Evolutionary conservation across 1,284 basidiomycete genomes (phyloP).

Genomic region (Cryptococcus sp.): DNA sequence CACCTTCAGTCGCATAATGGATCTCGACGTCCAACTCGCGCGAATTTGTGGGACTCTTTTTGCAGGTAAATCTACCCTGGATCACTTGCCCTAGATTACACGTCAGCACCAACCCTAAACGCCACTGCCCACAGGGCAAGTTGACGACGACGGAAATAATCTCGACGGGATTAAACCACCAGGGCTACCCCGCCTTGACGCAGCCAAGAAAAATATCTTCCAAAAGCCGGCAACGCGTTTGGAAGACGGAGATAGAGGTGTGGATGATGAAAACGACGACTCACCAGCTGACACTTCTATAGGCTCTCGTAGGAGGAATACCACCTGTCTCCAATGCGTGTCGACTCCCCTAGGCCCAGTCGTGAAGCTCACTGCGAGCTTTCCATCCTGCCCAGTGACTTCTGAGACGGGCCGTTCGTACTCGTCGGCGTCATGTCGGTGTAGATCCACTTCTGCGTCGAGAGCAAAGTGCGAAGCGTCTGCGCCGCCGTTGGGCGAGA

Average conservation of each 20-base stretch:
- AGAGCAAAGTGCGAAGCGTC: conserved; percentile 50
- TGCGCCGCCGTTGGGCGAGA: conserved; percentile 57
- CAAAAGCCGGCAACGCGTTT: too few species aligned
- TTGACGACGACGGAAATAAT: too few species aligned
- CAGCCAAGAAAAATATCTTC: too few species aligned
- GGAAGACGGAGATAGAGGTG: too few species aligned
- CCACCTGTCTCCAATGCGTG: conserved; percentile 98
- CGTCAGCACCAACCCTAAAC: conserved; percentile 1
- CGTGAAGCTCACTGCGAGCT: conserved; percentile 68
- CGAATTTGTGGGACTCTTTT: conserved; percentile 73
- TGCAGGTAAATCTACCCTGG: conserved; percentile 71
- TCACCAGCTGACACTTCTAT: conserved; percentile 66
- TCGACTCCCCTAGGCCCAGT: conserved; percentile 75
- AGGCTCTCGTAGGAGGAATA: conserved; percentile 79
- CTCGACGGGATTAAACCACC: too few species aligned
- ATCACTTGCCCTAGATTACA: conserved; percentile 61
- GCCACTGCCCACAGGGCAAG: background rate
- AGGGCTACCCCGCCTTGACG: too few species aligned
- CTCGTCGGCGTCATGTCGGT: conserved; percentile 29
- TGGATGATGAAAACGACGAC: conserved; percentile 25
- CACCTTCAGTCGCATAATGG: conserved; percentile 51
- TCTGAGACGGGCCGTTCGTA: conserved; percentile 6
- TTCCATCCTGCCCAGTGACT: background rate
- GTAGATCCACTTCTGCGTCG: conserved; percentile 30
- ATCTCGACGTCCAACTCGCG: conserved; percentile 90